These are phyloP conservation scores for Albatrellus ellisii DNA, from an alignment of 768 basidiomycete genomes.

Conservation along the genomic window DNA sequence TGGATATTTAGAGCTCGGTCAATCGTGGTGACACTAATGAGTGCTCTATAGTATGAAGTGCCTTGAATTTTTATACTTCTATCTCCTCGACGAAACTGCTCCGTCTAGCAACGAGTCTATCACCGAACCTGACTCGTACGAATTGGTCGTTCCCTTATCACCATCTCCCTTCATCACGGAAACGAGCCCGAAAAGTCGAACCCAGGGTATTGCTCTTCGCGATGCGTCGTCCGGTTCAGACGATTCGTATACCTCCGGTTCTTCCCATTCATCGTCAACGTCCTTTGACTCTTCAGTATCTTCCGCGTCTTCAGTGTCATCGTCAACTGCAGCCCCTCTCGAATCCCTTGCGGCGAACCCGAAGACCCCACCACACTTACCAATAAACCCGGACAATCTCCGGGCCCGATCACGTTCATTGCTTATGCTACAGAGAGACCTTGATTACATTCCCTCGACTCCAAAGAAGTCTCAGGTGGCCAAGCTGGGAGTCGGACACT, in stretches of 20 bases:
- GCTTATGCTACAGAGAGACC: slow-evolving; percentile 54
- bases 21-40: neutral
- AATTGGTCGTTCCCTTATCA: slow-evolving; percentile 29
- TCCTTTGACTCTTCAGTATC: slow-evolving; percentile 13
- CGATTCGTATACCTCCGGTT: slow-evolving; percentile 9
- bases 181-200: slow-evolving; percentile 5
- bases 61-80: slow-evolving; percentile 90
- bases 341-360: slow-evolving; percentile 6
- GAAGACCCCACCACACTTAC: slow-evolving; percentile 7
- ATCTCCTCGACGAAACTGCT: slow-evolving; percentile 72
- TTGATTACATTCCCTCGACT: slow-evolving; percentile 63
- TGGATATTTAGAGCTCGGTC: slow-evolving; percentile 1
- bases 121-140: slow-evolving; percentile 17
- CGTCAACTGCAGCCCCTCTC: slow-evolving; percentile 14
- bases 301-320: slow-evolving; percentile 21
- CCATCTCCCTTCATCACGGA: slow-evolving; percentile 17
- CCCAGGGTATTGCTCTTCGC: slow-evolving; percentile 4
- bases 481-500: slow-evolving; percentile 20
- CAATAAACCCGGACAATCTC: slow-evolving; percentile 9
- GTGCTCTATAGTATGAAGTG: slow-evolving; percentile 71
- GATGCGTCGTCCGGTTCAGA: slow-evolving; percentile 15
- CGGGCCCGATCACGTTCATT: slow-evolving; percentile 35
- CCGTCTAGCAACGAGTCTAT: slow-evolving; percentile 12
- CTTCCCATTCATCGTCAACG: slow-evolving; percentile 12
- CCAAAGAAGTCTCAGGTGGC: slow-evolving; percentile 40